These are phyloP conservation scores for Albophoma yamanashiensis DNA, from an alignment of 2,329 filamentous ascomycete genomes.

Conservation along the genomic window DNA sequence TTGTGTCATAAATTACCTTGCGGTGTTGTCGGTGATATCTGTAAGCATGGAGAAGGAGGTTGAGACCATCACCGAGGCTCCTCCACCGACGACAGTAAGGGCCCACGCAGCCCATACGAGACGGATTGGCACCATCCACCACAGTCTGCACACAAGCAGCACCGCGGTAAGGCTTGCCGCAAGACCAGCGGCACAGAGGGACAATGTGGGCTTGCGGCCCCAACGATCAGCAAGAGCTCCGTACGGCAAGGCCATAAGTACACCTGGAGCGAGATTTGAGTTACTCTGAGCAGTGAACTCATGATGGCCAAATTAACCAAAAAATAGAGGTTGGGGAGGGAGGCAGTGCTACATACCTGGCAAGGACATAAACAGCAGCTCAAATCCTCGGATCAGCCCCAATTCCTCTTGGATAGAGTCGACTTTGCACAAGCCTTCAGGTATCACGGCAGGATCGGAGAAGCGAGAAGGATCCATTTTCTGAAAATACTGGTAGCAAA, in stretches of 20 bases:
- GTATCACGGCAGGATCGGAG: neutral
- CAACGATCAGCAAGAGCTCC: neutral
- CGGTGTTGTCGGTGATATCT: neutral
- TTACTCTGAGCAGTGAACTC: neutral
- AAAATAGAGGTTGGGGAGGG: no score
- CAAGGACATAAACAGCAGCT: neutral
- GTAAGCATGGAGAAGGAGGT: neutral
- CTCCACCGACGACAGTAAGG: neutral
- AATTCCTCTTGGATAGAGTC: neutral
- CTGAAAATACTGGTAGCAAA: neutral
- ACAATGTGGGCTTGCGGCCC: neutral
- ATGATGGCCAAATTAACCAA: neutral
- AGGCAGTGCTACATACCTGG: neutral
- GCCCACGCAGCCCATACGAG: neutral
- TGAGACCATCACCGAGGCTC: neutral
- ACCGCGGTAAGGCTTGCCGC: neutral
- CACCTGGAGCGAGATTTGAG: neutral
- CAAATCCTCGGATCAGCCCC: neutral
- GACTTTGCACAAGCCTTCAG: neutral
- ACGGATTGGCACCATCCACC: neutral
- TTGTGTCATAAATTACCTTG: neutral
- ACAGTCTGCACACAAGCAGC: neutral
- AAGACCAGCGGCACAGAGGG: neutral
- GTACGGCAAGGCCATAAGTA: neutral
- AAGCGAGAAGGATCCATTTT: neutral